Percentiles rank a stretch among this genome's conserved stretches.
phyloP scores from a whole-genome alignment of 2,329 filamentous ascomycete species.

The Davidsoniella eucalypti region DNA sequence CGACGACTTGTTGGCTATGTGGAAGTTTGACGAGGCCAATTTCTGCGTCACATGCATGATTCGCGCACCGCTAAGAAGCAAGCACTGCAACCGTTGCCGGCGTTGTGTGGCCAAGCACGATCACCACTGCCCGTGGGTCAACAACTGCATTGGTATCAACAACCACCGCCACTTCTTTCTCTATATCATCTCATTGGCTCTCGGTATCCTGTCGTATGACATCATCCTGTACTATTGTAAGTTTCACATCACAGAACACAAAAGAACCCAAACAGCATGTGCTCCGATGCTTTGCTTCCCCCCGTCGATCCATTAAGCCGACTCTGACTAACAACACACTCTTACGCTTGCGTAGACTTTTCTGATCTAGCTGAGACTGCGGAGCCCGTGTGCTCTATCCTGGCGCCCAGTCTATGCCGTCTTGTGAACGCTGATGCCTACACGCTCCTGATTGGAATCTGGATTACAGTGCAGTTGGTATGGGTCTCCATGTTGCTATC shows the following conservation, averaged over 20 bases:
- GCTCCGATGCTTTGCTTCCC: too few relatives aligned
- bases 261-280: too few relatives aligned
- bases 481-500: conserved; percentile 97
- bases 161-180: conserved; percentile 93
- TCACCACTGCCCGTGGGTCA: conserved; percentile 95
- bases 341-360: conserved; percentile 39
- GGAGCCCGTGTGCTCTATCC: conserved; percentile 50
- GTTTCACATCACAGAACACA: conserved; percentile 16
- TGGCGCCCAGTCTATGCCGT: conserved; percentile 59
- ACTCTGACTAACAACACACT: background rate
- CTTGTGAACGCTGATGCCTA: conserved; percentile 69
- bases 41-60: conserved; percentile 96
- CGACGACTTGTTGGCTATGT: conserved; percentile 64
- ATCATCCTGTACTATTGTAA: conserved; percentile 57
- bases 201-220: conserved; percentile 59
- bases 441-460: conserved; percentile 61
- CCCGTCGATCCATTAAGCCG: background rate
- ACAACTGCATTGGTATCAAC: conserved; percentile 90
- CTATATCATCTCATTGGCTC: conserved; percentile 63
- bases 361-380: conserved; percentile 36
- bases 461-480: conserved; percentile 69
- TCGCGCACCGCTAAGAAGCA: conserved; percentile 77
- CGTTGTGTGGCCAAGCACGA: conserved; percentile 93
- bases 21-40: conserved; percentile 86
- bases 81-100: conserved; percentile 83